phyloP scores from a whole-genome alignment of 768 basidiomycete species.

The Leccinum aurantiacum region DNA sequence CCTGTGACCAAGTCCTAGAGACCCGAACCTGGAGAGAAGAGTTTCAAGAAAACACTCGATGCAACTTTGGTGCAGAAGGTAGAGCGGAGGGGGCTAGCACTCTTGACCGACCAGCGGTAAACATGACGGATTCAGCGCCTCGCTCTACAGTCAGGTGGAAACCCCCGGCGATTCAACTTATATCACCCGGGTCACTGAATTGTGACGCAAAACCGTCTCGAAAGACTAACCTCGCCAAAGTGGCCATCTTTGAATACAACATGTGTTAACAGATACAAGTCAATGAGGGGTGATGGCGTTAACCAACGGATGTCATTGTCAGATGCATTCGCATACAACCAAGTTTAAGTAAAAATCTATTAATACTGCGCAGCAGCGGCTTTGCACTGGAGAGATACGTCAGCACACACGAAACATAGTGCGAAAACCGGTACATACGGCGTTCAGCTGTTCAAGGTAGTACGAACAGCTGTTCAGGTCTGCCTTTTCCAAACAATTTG shows the following conservation, averaged over 20 bases:
- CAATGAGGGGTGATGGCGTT: constrained; percentile 2
- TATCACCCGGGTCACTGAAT: background rate
- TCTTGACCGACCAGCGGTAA: background rate
- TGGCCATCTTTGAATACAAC: background rate
- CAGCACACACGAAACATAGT: constrained; percentile 9
- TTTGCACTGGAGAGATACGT: constrained; percentile 54
- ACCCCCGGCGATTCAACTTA: background rate
- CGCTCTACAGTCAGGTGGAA: background rate
- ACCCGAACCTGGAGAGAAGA: background rate
- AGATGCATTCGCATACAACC: constrained; percentile 6
- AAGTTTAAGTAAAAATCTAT: constrained; percentile 12
- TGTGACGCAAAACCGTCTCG: background rate
- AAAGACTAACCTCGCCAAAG: background rate
- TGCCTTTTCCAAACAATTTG: constrained; percentile 79
- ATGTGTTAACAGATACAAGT: constrained; percentile 1
- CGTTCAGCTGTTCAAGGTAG: constrained; percentile 88
- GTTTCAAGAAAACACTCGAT: background rate
- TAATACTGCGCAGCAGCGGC: constrained; percentile 66
- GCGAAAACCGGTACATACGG: constrained; percentile 48
- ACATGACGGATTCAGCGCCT: background rate
- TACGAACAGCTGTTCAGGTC: constrained; percentile 78
- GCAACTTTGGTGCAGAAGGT: no score
- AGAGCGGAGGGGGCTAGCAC: background rate
- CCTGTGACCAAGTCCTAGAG: background rate
- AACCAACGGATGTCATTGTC: constrained; percentile 12